Evolutionary conservation across 805 yeast species (phyloP), one percentile per base, ranked within the genome.

Genomic region (Candida awuae): DNA sequence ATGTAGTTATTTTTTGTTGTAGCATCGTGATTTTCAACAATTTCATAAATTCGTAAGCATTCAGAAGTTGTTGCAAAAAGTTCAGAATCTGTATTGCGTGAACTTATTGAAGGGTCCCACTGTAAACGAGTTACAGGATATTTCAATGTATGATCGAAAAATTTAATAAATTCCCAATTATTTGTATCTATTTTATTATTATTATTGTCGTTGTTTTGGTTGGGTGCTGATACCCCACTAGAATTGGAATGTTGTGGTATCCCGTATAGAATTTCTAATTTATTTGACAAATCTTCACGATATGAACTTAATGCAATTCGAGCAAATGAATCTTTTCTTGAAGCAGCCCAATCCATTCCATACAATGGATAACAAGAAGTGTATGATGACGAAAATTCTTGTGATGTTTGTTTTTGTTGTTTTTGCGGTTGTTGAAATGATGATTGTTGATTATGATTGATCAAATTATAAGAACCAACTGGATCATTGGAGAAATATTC

Each of bases 201-300:
- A 23, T 25, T 20, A 9, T 22, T n/a, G n/a, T n/a, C n/a, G n/a
- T n/a, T n/a, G n/a, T n/a, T n/a, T n/a, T n/a, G n/a, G n/a, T n/a
- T n/a, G n/a, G n/a, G n/a, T n/a, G n/a, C n/a, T n/a, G n/a, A n/a
- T n/a, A n/a, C n/a, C n/a, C n/a, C n/a, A n/a, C n/a, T n/a, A n/a
- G n/a, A 19, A 4, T 14, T 34, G 37, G 9, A 25, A 18, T 39
- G 32, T 33, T 38, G 29, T 8, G 58, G 53, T 0, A 53, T 32
- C 0, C 73, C 71, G 34, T 62, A 59, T 8, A 72, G 46, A 1
- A 81, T 58, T 52, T 77, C 78, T 19, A 87, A 56, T 47, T 74
- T 73, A 59, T 88, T 88, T 29, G 68, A 64, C 20, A 76, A 65
- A 36, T 85, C 94, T 56, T 88, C 97, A 42, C 83, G 73, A 55